phyloP scores from a whole-genome alignment of 495 filamentous ascomycete species.

The Lasiosphaeriaceae sp. region DNA sequence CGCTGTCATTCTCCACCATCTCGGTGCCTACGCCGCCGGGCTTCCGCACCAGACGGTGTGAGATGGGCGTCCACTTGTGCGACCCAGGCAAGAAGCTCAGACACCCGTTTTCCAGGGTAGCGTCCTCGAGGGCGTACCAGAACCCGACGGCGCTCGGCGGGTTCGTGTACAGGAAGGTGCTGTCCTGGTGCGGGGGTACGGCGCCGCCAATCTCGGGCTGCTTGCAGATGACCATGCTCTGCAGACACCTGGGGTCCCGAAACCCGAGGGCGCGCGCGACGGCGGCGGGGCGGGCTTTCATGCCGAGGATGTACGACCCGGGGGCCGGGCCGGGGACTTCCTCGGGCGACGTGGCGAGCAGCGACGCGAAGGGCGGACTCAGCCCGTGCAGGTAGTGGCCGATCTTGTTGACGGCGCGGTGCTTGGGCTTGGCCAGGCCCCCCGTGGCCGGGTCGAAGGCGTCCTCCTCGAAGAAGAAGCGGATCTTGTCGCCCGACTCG shows the following conservation, averaged over 20 bases:
- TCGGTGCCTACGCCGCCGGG: conserved; percentile 37
- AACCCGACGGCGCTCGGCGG: conserved; percentile 88
- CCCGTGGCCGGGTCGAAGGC: conserved; percentile 57
- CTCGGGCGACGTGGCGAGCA: conserved; percentile 42
- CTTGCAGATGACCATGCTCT: conserved; percentile 98
- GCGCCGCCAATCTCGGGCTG: conserved; percentile 92
- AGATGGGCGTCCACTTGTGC: conserved; percentile 63
- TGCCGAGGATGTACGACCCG: conserved; percentile 8
- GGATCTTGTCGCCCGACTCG: conserved; percentile 78
- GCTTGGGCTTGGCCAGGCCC: conserved; percentile 67
- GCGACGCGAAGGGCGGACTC: conserved; percentile 63
- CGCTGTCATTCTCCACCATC: conserved; percentile 46
- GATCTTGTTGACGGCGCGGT: conserved; percentile 90
- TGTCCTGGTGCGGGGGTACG: conserved; percentile 86
- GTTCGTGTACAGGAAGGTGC: conserved; percentile 86
- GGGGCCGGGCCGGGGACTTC: conserved; percentile 4
- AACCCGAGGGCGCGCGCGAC: conserved; percentile 74
- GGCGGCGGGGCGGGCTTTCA: conserved; percentile 41
- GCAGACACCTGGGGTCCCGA: conserved; percentile 63
- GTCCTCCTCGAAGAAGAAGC: conserved; percentile 96
- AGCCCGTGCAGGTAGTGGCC: conserved; percentile 83
- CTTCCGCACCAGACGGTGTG: conserved; percentile 70
- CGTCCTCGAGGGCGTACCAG: conserved; percentile 95
- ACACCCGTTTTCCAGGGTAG: conserved; percentile 78
- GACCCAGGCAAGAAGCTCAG: conserved; percentile 78